A percentile compares a stretch with the other conserved stretches of the same genome.
Conservation (phyloP, 1,284 basidiomycete genomes). For the Ceratobasidium sp. region DNA sequence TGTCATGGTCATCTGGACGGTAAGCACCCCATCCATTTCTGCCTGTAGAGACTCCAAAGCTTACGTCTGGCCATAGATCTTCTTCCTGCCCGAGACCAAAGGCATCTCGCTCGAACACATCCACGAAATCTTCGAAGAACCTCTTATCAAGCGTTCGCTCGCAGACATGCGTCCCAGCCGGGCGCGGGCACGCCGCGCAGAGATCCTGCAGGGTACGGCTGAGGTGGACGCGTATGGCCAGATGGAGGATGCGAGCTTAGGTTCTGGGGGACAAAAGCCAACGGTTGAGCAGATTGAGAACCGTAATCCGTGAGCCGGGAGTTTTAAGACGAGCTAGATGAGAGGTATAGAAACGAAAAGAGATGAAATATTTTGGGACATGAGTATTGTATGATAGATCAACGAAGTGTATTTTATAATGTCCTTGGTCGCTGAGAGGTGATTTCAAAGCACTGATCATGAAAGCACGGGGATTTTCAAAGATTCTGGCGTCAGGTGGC, state of each 20-base stretch:
- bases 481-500: too few species aligned
- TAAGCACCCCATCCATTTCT: not conserved
- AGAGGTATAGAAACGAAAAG: not conserved
- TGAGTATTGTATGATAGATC: conserved; percentile 5
- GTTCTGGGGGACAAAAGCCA: conserved; percentile 3
- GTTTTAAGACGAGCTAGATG: too few species aligned
- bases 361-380: too few species aligned
- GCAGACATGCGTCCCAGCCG: conserved; percentile 46
- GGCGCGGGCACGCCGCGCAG: conserved; percentile 37
- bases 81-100: conserved; percentile 51
- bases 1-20: conserved; percentile 48
- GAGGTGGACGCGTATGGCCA: conserved; percentile 34
- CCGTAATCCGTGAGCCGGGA: too few species aligned
- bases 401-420: not conserved
- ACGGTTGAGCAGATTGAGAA: conserved; percentile 32
- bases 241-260: conserved; percentile 30
- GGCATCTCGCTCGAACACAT: conserved; percentile 51
- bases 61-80: conserved; percentile 19
- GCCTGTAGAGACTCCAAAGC: not conserved
- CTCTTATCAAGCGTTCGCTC: conserved; percentile 48
- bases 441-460: too few species aligned
- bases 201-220: conserved; percentile 30
- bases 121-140: conserved; percentile 49
- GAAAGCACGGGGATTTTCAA: too few species aligned
- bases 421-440: too few species aligned